Evolutionary conservation across 2,329 filamentous ascomycete genomes (phyloP).

Genomic region (Sclerotinia subarctica): DNA sequence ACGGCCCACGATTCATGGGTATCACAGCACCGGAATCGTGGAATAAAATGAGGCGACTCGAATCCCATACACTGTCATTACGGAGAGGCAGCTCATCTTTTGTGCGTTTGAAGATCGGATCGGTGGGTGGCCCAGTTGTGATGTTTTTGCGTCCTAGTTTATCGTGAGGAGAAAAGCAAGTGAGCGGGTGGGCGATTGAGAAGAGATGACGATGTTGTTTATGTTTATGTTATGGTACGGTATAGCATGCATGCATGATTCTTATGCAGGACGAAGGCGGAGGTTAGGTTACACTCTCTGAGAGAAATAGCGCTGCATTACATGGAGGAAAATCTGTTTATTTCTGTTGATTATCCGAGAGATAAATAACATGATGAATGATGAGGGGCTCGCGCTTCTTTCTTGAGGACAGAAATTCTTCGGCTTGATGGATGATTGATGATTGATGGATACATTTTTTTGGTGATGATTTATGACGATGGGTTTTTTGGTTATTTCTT

Average conservation of each 20-base stretch:
- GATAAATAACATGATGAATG: neutral
- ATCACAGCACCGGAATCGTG: constrained; percentile 36
- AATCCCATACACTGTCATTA: constrained; percentile 33
- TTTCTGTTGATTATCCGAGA: neutral
- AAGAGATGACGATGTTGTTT: neutral
- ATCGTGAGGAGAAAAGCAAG: constrained; percentile 28
- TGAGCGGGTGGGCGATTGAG: constrained; percentile 23
- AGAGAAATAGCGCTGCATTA: neutral
- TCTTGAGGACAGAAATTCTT: neutral
- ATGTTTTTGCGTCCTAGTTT: neutral
- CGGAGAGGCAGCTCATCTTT: constrained; percentile 27
- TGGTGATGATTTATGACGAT: neutral
- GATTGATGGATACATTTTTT: constrained; percentile 2
- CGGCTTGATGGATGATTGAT: neutral
- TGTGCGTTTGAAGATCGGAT: neutral
- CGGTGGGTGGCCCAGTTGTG: neutral
- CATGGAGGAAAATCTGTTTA: constrained; percentile 4
- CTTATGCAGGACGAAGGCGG: neutral
- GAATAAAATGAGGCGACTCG: constrained; percentile 38
- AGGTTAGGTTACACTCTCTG: constrained; percentile 14
- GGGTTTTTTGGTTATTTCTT: neutral
- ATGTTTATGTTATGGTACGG: neutral
- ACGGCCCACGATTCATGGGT: constrained; percentile 31
- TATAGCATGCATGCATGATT: neutral
- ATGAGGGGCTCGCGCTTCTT: neutral